Evolutionary conservation across 371 early-diverging fungal genomes (phyloP), one percentile per base, ranked within the genome.

Genomic region (Mortierella sp.): DNA sequence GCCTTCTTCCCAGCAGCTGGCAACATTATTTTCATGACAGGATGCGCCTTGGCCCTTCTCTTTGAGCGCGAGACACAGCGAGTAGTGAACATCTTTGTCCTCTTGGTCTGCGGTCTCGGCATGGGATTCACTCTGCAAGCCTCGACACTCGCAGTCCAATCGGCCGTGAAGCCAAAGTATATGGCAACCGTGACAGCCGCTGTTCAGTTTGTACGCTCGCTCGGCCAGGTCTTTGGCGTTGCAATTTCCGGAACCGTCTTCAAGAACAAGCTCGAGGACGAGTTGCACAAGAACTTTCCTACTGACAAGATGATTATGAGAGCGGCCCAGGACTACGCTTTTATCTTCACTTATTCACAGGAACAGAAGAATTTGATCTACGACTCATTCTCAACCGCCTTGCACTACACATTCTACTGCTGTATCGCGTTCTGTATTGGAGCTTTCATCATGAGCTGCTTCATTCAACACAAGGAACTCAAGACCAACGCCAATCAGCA

Each of bases 141-240:
- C 26, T 80, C 79, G 13, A 74, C 85, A 14, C 56, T 90, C 21
- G 84, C 80, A 1, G 74, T 83, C 27, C 90, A 90, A 62, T 79
- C 78, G 27, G 67, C 82, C 10, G 85, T 83, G 43, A 61, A 68
- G 18, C 62, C 56, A 10, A 60, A 69, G 51, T 58, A 84, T 49
- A 71, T 85, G 66, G 84, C 86, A 2, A 78, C 86, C 13, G 82
- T 81, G 16, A 87, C 86, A 18, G 71, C 84, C 16, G 59, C 84
- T 4, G 63, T 73, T 19, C 80, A 79, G 51, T 88, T 86, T 60
- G 56, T 71, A 46, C 81, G 83, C 38, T 61, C 79, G 9, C 73
- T 89, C 14, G 91, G 89, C 13, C 82, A 84, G 42, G 76, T 83
- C 34, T 66, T 89, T 66, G 86, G 87, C 14, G 68, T 87, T 42